Evolutionary conservation across 2,329 filamentous ascomycete species (phyloP).

Genomic region (Penicillium sp.): DNA sequence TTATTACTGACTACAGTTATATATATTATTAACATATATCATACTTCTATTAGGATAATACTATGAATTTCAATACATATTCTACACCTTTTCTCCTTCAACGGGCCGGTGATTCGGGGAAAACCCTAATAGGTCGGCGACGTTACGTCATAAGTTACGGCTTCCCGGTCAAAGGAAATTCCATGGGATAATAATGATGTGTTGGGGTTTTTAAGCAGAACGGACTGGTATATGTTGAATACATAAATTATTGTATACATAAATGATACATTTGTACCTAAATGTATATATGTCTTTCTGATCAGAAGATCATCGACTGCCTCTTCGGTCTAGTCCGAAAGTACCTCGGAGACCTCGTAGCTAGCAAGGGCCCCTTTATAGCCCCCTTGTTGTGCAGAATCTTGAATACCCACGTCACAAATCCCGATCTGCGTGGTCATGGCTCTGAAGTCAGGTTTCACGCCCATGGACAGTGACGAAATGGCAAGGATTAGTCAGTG

Average conservation of each 20-base stretch:
- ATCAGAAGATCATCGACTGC: background rate
- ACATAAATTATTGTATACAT: background rate
- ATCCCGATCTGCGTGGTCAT: conserved; percentile 2
- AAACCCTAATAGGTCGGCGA: conserved; percentile 11
- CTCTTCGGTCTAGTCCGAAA: background rate
- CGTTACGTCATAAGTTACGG: conserved; percentile 29
- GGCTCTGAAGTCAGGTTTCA: conserved; percentile 1
- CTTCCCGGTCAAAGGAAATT: conserved; percentile 12
- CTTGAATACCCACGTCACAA: conserved; percentile 4
- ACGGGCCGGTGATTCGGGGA: conserved; percentile 24
- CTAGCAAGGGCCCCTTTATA: background rate
- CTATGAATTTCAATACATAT: background rate
- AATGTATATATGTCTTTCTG: background rate
- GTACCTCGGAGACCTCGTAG: background rate
- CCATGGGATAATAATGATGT: conserved; percentile 18
- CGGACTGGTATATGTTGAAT: no score
- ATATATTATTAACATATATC: background rate
- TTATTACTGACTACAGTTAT: background rate
- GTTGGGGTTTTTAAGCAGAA: background rate
- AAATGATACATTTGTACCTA: background rate
- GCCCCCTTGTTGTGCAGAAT: conserved; percentile 7
- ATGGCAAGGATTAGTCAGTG: conserved; percentile 5
- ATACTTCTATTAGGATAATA: background rate
- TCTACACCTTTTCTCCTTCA: background rate
- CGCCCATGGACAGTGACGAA: conserved; percentile 1